A percentile compares a stretch with the other conserved stretches of the same genome.
phyloP scores from a whole-genome alignment of 106 monocot species.

The Posidonia australis region DNA sequence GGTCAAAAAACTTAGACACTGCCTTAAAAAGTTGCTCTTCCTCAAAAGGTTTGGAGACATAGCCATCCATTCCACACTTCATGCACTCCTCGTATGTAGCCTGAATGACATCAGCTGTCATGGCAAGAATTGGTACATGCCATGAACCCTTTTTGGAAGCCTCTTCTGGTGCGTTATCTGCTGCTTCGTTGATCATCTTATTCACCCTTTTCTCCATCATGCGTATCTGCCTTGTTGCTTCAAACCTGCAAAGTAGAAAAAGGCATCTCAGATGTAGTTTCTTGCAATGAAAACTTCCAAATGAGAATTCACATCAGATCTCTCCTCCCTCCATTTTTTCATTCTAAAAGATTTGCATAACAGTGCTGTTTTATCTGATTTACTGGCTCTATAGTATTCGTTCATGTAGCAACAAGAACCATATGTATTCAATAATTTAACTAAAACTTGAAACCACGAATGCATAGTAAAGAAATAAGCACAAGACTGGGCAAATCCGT shows the following conservation, averaged over 20 bases:
- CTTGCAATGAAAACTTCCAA: no score
- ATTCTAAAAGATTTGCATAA: no score
- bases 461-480: no score
- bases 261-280: no score
- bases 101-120: constrained; percentile 98
- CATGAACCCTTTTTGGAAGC: constrained; percentile 11
- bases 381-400: no score
- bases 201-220: constrained; percentile 59
- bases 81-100: constrained; percentile 87
- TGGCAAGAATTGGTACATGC: constrained; percentile 83
- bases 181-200: constrained; percentile 8
- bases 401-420: no score
- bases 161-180: neutral
- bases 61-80: constrained; percentile 94
- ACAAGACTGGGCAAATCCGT: no score
- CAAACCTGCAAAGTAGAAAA: constrained; percentile 41
- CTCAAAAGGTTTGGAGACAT: constrained; percentile 94
- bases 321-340: no score
- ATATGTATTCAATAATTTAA: no score
- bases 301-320: no score
- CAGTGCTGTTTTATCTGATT: no score
- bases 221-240: constrained; percentile 79
- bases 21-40: constrained; percentile 79
- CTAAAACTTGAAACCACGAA: no score
- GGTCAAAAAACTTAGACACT: constrained; percentile 54